Conservation (phyloP, 2,329 filamentous ascomycete species). For the Xylaria arbuscula region DNA sequence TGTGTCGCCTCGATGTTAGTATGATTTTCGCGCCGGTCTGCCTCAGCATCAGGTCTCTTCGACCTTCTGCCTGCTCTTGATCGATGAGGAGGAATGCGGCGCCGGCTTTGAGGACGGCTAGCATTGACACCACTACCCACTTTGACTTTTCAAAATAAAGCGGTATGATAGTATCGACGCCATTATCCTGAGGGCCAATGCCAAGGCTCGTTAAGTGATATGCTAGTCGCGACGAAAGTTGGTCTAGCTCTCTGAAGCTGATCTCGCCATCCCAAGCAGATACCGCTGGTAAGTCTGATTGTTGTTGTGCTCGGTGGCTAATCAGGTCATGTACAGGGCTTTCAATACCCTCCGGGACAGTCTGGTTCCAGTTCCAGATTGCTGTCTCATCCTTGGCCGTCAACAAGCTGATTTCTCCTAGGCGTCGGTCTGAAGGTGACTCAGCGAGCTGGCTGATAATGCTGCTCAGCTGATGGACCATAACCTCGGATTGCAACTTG, state of each 20-base stretch:
- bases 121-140: conserved; percentile 10
- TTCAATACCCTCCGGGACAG: conserved; percentile 11
- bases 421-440: not conserved
- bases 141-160: conserved; percentile 3
- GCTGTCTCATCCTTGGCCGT: conserved; percentile 2
- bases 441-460: conserved; percentile 1
- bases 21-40: conserved; percentile 1
- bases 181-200: not conserved
- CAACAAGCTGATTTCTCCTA: not conserved
- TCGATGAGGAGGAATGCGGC: conserved; percentile 1
- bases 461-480: not conserved
- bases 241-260: conserved; percentile 23
- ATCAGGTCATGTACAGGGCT: conserved; percentile 8
- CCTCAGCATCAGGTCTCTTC: not conserved
- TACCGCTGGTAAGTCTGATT: conserved; percentile 11
- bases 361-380: conserved; percentile 21
- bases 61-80: conserved; percentile 1
- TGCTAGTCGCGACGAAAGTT: conserved; percentile 21
- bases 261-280: conserved; percentile 23
- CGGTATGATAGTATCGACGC: not conserved
- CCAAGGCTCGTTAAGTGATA: not conserved
- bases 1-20: conserved; percentile 1
- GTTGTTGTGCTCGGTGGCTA: not conserved
- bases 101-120: conserved; percentile 1
- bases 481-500: conserved; percentile 4